A percentile compares a stretch with the other conserved stretches of the same genome.
Conservation (phyloP, 2,329 filamentous ascomycete species). For the Diaporthe aspalathi region DNA sequence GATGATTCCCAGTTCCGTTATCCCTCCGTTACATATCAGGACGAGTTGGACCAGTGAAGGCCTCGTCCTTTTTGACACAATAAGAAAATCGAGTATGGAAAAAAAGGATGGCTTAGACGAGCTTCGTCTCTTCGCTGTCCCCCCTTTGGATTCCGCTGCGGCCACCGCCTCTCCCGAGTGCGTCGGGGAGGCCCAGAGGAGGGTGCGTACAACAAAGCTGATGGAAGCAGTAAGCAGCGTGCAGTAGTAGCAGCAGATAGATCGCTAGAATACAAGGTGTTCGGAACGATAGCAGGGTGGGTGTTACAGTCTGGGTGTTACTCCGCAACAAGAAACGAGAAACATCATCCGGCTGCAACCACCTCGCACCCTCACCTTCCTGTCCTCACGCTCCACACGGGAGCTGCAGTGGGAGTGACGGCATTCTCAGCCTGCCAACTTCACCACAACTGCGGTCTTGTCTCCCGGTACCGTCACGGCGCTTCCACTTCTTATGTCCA, state of each 20-base stretch:
- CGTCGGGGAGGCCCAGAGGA: neutral
- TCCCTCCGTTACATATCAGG: constrained; percentile 24
- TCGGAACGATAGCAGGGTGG: constrained; percentile 11
- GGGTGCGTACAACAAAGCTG: neutral
- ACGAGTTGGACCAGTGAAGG: constrained; percentile 31
- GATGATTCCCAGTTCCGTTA: constrained; percentile 4
- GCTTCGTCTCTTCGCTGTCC: neutral
- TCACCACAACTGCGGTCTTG: neutral
- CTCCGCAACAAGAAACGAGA: constrained; percentile 18
- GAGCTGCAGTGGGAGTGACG: constrained; percentile 15
- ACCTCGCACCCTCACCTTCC: constrained; percentile 6
- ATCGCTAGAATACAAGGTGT: constrained; percentile 38
- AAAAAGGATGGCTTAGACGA: constrained; percentile 13
- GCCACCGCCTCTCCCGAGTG: neutral
- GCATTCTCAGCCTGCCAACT: constrained; percentile 26
- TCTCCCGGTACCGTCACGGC: constrained; percentile 7
- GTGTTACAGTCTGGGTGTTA: constrained; percentile 18
- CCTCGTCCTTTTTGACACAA: constrained; percentile 30
- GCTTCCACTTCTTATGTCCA: constrained; percentile 13
- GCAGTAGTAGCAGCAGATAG: constrained; percentile 33
- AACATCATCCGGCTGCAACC: neutral
- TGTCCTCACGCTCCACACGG: constrained; percentile 25
- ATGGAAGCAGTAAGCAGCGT: constrained; percentile 32
- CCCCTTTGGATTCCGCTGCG: no score
- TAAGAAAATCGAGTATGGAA: constrained; percentile 15